Evolutionary conservation across 1,284 basidiomycete species (phyloP), one percentile per base, ranked within the genome.

Genomic region (Stereum hirsutum): DNA sequence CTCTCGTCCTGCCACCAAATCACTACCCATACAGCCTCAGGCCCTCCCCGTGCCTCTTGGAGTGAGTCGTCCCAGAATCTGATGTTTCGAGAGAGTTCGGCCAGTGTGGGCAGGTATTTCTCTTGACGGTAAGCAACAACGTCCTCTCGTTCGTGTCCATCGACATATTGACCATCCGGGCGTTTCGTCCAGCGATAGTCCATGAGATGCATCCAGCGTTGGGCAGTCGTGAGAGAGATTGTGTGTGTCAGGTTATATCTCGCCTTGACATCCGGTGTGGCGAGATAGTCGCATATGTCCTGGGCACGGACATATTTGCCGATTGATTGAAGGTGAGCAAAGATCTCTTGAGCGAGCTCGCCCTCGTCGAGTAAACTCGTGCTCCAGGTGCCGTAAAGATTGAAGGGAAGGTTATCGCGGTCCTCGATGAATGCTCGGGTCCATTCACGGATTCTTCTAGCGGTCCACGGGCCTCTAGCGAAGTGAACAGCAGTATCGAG

Each of bases 121-220:
- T 34, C 6, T 6, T 34, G 6, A 6, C n/a, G 32, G 19, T 34
- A 34, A 6, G 14, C 19, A 19, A 34, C 32, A 15, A 34, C 33
- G 21, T 17, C 6, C 10, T 12, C 10, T 4, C 4, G 15, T 17
- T 17, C 2, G 10, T 17, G 33, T 8, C 33, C 33, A 34, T 34
- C 5, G 10, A 17, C 33, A 34, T 34, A 10, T n/a, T 30, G 55
- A 0, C 60, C 57, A 4, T 41, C 52, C 20, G 47, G 49, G 0
- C 32, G 40, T 25, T 50, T 49, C 5, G 33, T 54, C 52, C 54
- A 65, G 2, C 52, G 41, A 40, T 57, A 64, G 1, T 51, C 57
- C 10, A 64, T 44, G 6, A 19, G 39, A 5, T 54, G 50, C 52
- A 67, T 54, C 62, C 62, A 67, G 0, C 37, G 39, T 20, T 53